Conservation (phyloP, 768 basidiomycete species). For the Macrolepiota albuminosa region DNA sequence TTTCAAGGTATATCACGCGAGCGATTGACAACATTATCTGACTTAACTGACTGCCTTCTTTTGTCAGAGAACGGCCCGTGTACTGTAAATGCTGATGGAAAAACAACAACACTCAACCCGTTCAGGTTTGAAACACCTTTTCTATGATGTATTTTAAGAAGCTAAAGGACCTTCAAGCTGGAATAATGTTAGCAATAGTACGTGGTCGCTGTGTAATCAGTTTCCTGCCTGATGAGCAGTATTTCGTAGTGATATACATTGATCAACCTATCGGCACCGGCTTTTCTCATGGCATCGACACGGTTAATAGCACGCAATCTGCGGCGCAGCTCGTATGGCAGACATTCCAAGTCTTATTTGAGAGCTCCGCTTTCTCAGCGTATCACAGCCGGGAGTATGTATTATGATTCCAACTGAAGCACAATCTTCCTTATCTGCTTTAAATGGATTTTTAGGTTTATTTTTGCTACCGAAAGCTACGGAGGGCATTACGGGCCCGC, state of each 20-base stretch:
- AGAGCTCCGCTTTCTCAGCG: constrained; percentile 46
- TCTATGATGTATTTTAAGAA: background rate
- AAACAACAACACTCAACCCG: constrained; percentile 52
- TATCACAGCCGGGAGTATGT: constrained; percentile 51
- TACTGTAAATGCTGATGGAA: constrained; percentile 47
- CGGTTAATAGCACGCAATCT: constrained; percentile 49
- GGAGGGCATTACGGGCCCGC: constrained; percentile 65
- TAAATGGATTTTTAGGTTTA: constrained; percentile 37
- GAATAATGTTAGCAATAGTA: constrained; percentile 66
- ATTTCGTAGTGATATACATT: constrained; percentile 56
- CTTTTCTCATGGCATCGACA: constrained; percentile 56
- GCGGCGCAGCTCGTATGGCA: constrained; percentile 58
- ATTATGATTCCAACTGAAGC: background rate
- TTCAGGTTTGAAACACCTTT: constrained; percentile 36
- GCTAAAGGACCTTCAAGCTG: constrained; percentile 33
- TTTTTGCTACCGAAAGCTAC: constrained; percentile 63
- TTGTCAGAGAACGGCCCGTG: constrained; percentile 60
- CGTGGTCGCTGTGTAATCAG: constrained; percentile 13
- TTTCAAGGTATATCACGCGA: constrained; percentile 44
- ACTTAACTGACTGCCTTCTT: background rate
- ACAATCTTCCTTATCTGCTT: background rate
- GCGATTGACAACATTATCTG: background rate
- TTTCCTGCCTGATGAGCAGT: background rate
- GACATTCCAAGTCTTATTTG: constrained; percentile 60
- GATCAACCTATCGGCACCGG: constrained; percentile 67